A percentile compares a stretch with the other conserved stretches of the same genome.
These are phyloP conservation scores for Saccharomyces eubayanus DNA, from an alignment of 805 yeast species.

Conservation along the genomic window DNA sequence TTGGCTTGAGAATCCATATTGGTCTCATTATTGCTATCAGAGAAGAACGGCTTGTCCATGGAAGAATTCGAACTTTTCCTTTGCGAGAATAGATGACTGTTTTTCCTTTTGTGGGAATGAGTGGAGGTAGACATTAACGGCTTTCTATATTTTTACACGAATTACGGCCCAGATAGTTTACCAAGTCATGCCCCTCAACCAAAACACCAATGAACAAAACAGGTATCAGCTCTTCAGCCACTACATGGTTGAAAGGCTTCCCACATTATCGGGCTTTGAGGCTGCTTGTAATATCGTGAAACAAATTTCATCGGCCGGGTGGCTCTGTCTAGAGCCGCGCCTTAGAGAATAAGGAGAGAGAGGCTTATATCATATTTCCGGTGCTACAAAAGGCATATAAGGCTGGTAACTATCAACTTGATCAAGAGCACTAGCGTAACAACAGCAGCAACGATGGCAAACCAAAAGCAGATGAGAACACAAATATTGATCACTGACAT, in stretches of 20 bases:
- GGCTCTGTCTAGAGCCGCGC: neutral
- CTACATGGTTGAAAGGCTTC: neutral
- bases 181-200: neutral
- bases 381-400: neutral
- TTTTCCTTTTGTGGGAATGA: slow-evolving; percentile 21
- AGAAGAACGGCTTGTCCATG: neutral
- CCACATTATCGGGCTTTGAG: neutral
- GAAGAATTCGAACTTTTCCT: slow-evolving; percentile 21
- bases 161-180: neutral
- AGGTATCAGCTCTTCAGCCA: neutral
- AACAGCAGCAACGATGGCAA: neutral
- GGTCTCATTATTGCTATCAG: neutral
- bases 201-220: neutral
- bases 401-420: neutral
- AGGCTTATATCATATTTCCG: neutral
- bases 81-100: slow-evolving; percentile 24
- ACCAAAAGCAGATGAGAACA: slow-evolving; percentile 9
- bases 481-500: slow-evolving; percentile 30
- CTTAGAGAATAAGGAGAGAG: neutral
- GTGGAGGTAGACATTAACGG: neutral
- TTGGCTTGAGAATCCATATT: slow-evolving; percentile 9
- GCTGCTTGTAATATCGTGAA: neutral
- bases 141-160: neutral
- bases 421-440: neutral
- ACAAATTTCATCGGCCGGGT: neutral